A percentile compares a stretch with the other conserved stretches of the same genome.
Evolutionary conservation across 1,284 basidiomycete species (phyloP).

Genomic region (Inonotus obliquus): DNA sequence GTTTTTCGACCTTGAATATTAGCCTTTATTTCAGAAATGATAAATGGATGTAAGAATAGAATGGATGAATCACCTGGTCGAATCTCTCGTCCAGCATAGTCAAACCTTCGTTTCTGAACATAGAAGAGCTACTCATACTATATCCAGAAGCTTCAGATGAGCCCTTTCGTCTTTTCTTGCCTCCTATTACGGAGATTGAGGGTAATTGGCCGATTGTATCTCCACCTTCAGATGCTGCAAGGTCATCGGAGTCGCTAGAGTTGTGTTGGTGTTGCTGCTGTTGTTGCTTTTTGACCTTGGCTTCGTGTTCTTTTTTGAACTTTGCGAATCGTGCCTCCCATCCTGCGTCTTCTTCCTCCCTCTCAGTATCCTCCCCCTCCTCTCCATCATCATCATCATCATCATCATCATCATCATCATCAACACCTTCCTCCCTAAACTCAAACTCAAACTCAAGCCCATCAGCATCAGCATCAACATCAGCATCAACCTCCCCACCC

Average conservation of each 20-base stretch:
- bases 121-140: constrained; percentile 95
- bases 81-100: constrained; percentile 91
- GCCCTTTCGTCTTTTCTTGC: constrained; percentile 71
- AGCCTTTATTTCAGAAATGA: constrained; percentile 19
- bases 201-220: constrained; percentile 78
- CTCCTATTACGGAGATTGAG: constrained; percentile 69
- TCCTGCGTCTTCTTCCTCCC: constrained; percentile 26
- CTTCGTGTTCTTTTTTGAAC: constrained; percentile 54
- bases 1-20: constrained; percentile 62
- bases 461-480: too few species aligned
- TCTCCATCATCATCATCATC: constrained; percentile 21
- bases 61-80: constrained; percentile 63
- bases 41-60: constrained; percentile 11
- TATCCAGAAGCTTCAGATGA: constrained; percentile 85
- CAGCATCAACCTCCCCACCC: constrained; percentile 59
- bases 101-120: constrained; percentile 90
- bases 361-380: not conserved
- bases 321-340: constrained; percentile 78
- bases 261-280: constrained; percentile 25
- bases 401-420: constrained; percentile 28
- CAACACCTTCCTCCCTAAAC: constrained; percentile 62
- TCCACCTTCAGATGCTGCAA: constrained; percentile 66
- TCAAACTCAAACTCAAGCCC: constrained; percentile 64
- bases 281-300: constrained; percentile 30
- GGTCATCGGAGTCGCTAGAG: constrained; percentile 30